phyloP scores from a whole-genome alignment of 208 protist genomes.

The Trypanosoma platydactyli region DNA sequence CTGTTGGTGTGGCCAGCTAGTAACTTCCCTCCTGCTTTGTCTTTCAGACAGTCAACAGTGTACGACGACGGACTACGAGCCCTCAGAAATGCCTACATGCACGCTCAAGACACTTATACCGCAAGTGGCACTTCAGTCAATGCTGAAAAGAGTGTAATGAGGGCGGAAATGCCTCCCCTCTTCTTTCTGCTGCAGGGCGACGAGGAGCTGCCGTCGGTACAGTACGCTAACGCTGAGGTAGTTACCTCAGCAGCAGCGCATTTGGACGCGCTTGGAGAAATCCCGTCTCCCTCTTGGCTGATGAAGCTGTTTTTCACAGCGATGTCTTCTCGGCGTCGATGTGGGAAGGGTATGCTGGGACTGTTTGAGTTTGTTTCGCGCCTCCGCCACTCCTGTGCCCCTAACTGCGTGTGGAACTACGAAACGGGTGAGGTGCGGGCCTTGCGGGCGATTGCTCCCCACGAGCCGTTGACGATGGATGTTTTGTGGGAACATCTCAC shows the following conservation, averaged over 20 bases:
- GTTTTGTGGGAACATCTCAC: constrained; percentile 5
- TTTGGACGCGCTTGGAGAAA: neutral
- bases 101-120: neutral
- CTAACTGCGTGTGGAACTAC: constrained; percentile 7
- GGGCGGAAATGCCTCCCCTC: too few species aligned
- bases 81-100: constrained; percentile 1
- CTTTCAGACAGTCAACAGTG: neutral
- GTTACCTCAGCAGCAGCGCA: neutral
- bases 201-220: neutral
- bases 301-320: constrained; percentile 1
- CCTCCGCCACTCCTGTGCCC: constrained; percentile 9
- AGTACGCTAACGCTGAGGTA: neutral
- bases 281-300: constrained; percentile 1
- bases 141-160: neutral
- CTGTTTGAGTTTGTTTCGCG: constrained; percentile 7
- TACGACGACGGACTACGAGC: constrained; percentile 1
- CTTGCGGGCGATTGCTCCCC: neutral
- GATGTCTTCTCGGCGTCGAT: neutral
- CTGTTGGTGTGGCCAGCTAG: neutral
- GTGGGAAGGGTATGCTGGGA: neutral
- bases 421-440: constrained; percentile 2
- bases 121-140: neutral
- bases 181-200: too few species aligned
- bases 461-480: constrained; percentile 8
- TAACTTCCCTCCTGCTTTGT: constrained; percentile 1